Conservation (phyloP, 768 basidiomycete genomes). For the Mycena maculata region DNA sequence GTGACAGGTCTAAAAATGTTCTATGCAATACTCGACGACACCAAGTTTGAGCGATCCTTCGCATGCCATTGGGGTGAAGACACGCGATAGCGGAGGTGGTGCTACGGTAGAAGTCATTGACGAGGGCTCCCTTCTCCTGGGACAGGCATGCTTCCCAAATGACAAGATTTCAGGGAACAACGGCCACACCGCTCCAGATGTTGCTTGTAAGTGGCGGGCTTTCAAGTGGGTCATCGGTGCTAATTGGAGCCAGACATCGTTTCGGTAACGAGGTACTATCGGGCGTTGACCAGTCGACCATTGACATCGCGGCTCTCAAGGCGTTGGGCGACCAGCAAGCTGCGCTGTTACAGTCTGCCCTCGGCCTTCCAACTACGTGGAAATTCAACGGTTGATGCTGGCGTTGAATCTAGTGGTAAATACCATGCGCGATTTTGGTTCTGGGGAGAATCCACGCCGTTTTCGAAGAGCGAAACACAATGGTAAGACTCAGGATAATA, state of each 20-base stretch:
- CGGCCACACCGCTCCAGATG: conserved; percentile 34
- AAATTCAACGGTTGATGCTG: conserved; percentile 21
- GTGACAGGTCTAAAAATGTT: no score
- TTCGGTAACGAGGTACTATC: conserved; percentile 29
- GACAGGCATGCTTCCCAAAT: conserved; percentile 38
- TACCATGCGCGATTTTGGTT: no score
- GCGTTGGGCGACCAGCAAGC: conserved; percentile 32
- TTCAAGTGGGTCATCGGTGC: no score
- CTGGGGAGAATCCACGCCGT: no score
- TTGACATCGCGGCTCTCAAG: conserved; percentile 37
- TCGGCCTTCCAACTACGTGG: no score
- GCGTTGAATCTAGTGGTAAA: conserved; percentile 27
- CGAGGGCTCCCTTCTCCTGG: conserved; percentile 38
- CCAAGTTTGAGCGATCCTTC: conserved; percentile 31
- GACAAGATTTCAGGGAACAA: conserved; percentile 29
- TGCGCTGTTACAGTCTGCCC: no score
- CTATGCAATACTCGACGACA: conserved; percentile 40
- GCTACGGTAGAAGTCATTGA: conserved; percentile 36
- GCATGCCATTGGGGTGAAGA: background rate
- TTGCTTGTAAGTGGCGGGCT: conserved; percentile 32
- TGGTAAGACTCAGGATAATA: no score
- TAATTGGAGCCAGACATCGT: no score
- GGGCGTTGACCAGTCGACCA: conserved; percentile 32
- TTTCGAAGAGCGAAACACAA: no score
- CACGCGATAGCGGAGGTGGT: conserved; percentile 14